A percentile compares a stretch with the other conserved stretches of the same genome.
Conservation (phyloP, 805 yeast genomes). For the Candida tammaniensis region DNA sequence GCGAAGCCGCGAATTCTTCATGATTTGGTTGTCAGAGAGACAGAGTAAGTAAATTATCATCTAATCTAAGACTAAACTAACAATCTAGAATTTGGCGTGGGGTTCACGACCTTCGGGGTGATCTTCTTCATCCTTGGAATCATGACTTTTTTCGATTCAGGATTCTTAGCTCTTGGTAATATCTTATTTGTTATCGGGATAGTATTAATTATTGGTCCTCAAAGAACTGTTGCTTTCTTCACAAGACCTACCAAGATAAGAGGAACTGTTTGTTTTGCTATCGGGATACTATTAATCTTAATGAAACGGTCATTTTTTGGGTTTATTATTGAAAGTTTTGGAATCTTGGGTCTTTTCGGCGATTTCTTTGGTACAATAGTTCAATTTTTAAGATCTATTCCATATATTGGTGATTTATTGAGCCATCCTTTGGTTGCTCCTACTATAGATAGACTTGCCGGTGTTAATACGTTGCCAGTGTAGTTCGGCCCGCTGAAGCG, state of each 20-base stretch:
- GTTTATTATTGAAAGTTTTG: conserved; percentile 78
- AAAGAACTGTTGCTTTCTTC: conserved; percentile 77
- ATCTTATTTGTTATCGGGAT: conserved; percentile 78
- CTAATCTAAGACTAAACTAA: conserved; percentile 17
- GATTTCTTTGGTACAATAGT: conserved; percentile 90
- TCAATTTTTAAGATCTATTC: conserved; percentile 82
- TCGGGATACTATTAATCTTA: conserved; percentile 76
- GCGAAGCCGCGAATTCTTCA: conserved; percentile 15
- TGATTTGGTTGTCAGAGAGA: conserved; percentile 74
- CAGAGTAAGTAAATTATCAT: conserved; percentile 52
- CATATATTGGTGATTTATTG: conserved; percentile 80
- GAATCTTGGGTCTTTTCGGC: conserved; percentile 87
- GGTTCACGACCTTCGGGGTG: conserved; percentile 83
- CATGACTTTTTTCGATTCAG: conserved; percentile 82
- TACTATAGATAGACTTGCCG: conserved; percentile 41
- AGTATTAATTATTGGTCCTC: conserved; percentile 81
- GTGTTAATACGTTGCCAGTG: conserved; percentile 41
- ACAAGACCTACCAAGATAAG: conserved; percentile 83
- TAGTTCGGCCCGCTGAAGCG: too few species aligned
- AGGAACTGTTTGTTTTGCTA: conserved; percentile 75
- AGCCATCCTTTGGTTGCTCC: conserved; percentile 85
- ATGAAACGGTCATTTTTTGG: conserved; percentile 79
- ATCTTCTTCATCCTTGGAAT: conserved; percentile 79
- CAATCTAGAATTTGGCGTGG: conserved; percentile 79
- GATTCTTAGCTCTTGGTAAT: conserved; percentile 87